Evolutionary conservation across 495 filamentous ascomycete species (phyloP).

Genomic region (Glutinoglossum americanum): DNA sequence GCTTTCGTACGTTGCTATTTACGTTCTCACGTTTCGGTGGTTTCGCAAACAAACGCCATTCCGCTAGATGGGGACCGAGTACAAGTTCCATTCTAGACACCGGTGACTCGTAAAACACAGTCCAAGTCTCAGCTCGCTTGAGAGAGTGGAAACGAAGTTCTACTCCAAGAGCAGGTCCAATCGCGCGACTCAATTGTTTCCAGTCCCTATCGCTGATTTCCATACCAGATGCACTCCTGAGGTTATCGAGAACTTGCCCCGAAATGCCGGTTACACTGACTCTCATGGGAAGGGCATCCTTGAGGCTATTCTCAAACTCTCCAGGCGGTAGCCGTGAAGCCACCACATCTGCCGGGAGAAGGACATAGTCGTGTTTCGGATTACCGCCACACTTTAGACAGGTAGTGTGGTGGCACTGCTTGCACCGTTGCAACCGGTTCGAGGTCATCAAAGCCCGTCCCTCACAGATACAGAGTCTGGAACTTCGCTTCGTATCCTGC

Average conservation of each 20-base stretch:
- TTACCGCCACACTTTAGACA: slow-evolving; percentile 34
- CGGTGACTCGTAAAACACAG: slow-evolving; percentile 26
- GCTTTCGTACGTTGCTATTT: slow-evolving; percentile 22
- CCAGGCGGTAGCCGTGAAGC: slow-evolving; percentile 16
- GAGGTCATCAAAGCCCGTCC: slow-evolving; percentile 20
- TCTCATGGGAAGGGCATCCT: slow-evolving; percentile 25
- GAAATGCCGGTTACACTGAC: slow-evolving; percentile 20
- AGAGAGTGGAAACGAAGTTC: slow-evolving; percentile 25
- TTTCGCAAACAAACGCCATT: slow-evolving; percentile 36
- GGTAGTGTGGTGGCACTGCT: slow-evolving; percentile 30
- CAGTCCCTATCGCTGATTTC: slow-evolving; percentile 11
- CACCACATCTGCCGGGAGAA: slow-evolving; percentile 5
- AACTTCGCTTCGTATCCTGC: slow-evolving; percentile 16
- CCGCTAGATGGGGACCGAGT: slow-evolving; percentile 18
- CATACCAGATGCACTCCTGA: slow-evolving; percentile 4
- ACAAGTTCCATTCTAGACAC: slow-evolving; percentile 27
- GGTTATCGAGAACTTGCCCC: slow-evolving; percentile 11
- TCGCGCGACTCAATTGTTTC: slow-evolving; percentile 18
- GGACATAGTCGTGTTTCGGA: slow-evolving; percentile 29
- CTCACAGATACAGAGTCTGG: slow-evolving; percentile 36
- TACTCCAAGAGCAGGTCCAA: slow-evolving; percentile 17
- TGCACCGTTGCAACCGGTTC: slow-evolving; percentile 25
- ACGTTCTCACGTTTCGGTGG: slow-evolving; percentile 16
- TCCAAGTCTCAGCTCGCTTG: slow-evolving; percentile 30
- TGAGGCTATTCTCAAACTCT: slow-evolving; percentile 26